A percentile compares a stretch with the other conserved stretches of the same genome.
phyloP scores from a whole-genome alignment of 345 rosid genomes.

The Rhodomyrtus tomentosa region DNA sequence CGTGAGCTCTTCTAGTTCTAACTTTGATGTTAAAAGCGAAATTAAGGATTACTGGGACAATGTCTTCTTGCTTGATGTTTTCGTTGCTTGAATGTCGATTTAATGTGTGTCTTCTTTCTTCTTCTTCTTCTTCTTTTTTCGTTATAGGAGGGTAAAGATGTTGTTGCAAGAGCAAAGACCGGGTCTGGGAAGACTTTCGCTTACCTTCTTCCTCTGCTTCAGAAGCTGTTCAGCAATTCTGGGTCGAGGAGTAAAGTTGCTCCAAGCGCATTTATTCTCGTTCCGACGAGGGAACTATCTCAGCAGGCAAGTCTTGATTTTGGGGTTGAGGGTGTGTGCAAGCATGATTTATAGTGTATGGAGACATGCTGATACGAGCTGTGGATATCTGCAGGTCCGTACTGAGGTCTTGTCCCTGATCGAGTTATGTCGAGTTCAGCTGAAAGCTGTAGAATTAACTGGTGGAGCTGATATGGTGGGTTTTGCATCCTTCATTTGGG shows the following conservation, averaged over 20 bases:
- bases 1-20: constrained; percentile 15
- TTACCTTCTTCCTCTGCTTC: constrained; percentile 77
- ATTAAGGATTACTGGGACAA: neutral
- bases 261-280: constrained; percentile 67
- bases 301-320: constrained; percentile 42
- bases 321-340: neutral
- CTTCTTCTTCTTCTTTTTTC: neutral
- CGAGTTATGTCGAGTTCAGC: constrained; percentile 65
- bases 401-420: constrained; percentile 50
- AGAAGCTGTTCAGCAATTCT: constrained; percentile 48
- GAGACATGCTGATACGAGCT: neutral
- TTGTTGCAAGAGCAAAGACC: constrained; percentile 79
- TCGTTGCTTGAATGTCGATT: neutral
- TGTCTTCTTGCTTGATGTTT: neutral
- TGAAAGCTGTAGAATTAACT: constrained; percentile 61
- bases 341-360: neutral
- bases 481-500: neutral
- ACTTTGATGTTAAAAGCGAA: neutral
- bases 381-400: constrained; percentile 35
- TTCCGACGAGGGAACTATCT: constrained; percentile 71
- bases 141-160: constrained; percentile 77
- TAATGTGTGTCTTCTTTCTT: neutral
- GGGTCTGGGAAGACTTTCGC: constrained; percentile 92
- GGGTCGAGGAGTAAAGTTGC: constrained; percentile 41
- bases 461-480: constrained; percentile 81